Base-by-base conservation (phyloP, 352 stramenopile species). In the Pseudoperonospora humuli region DNA sequence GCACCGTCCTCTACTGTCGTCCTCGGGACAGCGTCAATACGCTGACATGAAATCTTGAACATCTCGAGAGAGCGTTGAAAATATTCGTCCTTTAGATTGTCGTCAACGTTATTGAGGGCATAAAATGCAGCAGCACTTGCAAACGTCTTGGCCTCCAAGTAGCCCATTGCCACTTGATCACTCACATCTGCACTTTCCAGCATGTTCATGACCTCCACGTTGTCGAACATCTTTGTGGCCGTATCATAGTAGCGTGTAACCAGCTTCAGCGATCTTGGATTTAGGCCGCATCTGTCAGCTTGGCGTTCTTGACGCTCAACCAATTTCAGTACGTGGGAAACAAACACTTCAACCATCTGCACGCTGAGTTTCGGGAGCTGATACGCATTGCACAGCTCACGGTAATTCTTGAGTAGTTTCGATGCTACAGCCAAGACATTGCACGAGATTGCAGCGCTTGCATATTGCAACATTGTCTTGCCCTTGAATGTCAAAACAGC, bases 211-310 rank as follows among this genome's bases (percentile, higher is more conserved):
- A 92, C 77, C 39, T 92, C 79, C 13, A 68, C 50, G 34, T 88
- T 92, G 39, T 89, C 76, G 43, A 92, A 92, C 67, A 89, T 79
- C 26, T 82, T 80, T 13, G 72, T 83, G 15, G 78, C 64, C 1
- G 79, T 80, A 27, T 83, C 63, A 36, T 84, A 89, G 48, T 92
- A 92, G 27, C 64, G 49, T 11, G 67, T 67, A 24, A 86, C 69
- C 13, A 72, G 29, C 14, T 56, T 70, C 7, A 83, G 39, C 0
- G 70, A 67, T 13, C 64, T 66, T 6, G 64, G 21, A 10, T 50
- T 57, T 5, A 35, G 31, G 13, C 31, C 39, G 33, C 34, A 17
- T 0, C 40, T 50, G 0, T 52, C 52, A 0, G 48, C 43, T 45
- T 74, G 65, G 29, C 84, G 67, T 6, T 64, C 37, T 51, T 86